phyloP scores from a whole-genome alignment of 2,329 filamentous ascomycete species.

The Colletotrichum tropicicola region DNA sequence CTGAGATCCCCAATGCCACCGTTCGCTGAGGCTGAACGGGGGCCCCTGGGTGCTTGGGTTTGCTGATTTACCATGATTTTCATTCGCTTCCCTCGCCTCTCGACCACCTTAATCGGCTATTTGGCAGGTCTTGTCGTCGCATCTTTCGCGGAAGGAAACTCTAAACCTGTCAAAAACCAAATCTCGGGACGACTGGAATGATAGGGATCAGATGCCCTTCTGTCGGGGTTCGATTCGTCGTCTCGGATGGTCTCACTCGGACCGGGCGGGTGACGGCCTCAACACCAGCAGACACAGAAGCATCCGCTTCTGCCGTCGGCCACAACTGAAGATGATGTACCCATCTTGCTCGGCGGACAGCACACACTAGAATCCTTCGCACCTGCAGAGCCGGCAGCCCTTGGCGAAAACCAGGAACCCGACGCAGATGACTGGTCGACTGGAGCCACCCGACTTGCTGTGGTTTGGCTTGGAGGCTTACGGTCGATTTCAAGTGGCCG shows the following conservation, averaged over 20 bases:
- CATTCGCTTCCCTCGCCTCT: slow-evolving; percentile 16
- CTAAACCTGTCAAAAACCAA: neutral
- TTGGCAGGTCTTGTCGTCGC: neutral
- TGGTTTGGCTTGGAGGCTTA: slow-evolving; percentile 9
- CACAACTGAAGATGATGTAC: neutral
- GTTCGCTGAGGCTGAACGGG: slow-evolving; percentile 24
- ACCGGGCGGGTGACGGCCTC: neutral
- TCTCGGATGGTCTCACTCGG: neutral
- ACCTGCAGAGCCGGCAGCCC: neutral
- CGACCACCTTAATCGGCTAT: slow-evolving; percentile 20
- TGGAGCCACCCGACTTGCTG: neutral
- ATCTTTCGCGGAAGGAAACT: neutral
- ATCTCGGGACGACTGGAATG: slow-evolving; percentile 9
- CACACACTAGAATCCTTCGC: neutral
- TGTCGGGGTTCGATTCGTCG: neutral
- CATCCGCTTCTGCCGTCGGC: neutral
- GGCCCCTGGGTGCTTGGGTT: slow-evolving; percentile 1
- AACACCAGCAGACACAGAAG: too few species aligned
- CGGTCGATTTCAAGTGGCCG: slow-evolving; percentile 21
- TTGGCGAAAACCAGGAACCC: slow-evolving; percentile 4
- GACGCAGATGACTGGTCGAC: slow-evolving; percentile 1
- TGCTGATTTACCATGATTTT: slow-evolving; percentile 24
- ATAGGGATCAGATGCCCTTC: neutral
- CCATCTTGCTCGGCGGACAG: neutral
- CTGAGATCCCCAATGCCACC: neutral